Conservation (phyloP, 1,139 yeast genomes). For the Protomyces lactucae-debilis region DNA sequence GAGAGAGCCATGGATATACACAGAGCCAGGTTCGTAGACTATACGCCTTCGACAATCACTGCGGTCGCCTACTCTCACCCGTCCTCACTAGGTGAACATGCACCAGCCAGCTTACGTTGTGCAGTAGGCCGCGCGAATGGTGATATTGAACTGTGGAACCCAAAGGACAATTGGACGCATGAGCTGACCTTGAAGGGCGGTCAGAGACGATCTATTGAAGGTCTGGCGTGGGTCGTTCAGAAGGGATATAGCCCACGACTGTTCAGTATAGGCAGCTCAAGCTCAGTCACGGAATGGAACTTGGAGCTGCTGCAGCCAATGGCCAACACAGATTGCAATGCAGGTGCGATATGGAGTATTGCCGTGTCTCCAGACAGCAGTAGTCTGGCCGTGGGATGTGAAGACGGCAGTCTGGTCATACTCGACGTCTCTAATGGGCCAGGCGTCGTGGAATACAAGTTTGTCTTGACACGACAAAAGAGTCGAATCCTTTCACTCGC, state of each 20-base stretch:
- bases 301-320: conserved; percentile 65
- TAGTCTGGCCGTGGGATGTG: conserved; percentile 86
- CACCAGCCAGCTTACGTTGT: conserved; percentile 55
- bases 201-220: conserved; percentile 79
- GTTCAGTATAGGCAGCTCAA: conserved; percentile 92
- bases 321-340: conserved; percentile 79
- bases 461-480: conserved; percentile 77
- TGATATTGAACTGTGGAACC: conserved; percentile 94
- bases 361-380: conserved; percentile 59
- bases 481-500: conserved; percentile 73
- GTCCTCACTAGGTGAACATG: conserved; percentile 44
- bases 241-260: conserved; percentile 54
- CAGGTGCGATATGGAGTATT: conserved; percentile 91
- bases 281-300: conserved; percentile 90
- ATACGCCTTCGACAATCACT: conserved; percentile 78
- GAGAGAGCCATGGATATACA: conserved; percentile 61
- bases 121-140: conserved; percentile 96
- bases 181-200: conserved; percentile 64
- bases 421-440: conserved; percentile 78
- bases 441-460: conserved; percentile 71
- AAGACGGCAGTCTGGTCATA: conserved; percentile 83
- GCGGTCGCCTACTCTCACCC: conserved; percentile 72
- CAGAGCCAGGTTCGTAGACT: conserved; percentile 89
- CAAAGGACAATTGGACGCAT: conserved; percentile 56
- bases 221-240: conserved; percentile 63